Percentiles rank a stretch among this genome's conserved stretches.
Conservation (phyloP, 305 asterid genomes). For the Fraxinus ornus region DNA sequence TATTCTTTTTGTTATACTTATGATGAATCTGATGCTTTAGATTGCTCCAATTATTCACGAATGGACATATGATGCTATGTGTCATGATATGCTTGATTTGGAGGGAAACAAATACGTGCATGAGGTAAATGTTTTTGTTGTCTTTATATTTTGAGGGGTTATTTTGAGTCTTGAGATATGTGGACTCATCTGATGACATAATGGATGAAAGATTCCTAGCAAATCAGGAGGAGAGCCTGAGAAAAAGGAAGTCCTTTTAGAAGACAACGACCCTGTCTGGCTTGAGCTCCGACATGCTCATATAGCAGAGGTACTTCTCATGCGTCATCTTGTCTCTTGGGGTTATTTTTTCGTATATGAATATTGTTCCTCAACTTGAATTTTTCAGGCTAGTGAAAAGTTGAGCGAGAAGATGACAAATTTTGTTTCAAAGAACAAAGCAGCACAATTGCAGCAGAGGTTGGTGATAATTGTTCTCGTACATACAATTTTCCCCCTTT, state of each 20-base stretch:
- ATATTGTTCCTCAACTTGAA: slow-evolving; percentile 22
- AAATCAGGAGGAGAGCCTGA: slow-evolving; percentile 83
- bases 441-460: slow-evolving; percentile 97
- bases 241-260: slow-evolving; percentile 81
- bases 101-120: slow-evolving; percentile 83
- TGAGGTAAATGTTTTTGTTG: slow-evolving; percentile 58
- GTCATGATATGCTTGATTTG: slow-evolving; percentile 91
- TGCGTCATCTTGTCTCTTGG: slow-evolving; percentile 14
- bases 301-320: slow-evolving; percentile 78
- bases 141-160: slow-evolving; percentile 17
- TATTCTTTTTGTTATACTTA: neutral
- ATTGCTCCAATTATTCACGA: slow-evolving; percentile 97
- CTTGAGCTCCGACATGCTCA: slow-evolving; percentile 90
- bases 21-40: slow-evolving; percentile 38
- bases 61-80: slow-evolving; percentile 99
- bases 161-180: neutral
- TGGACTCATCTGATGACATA: slow-evolving; percentile 29
- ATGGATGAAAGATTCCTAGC: slow-evolving; percentile 66
- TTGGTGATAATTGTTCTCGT: slow-evolving; percentile 29
- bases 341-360: slow-evolving; percentile 15
- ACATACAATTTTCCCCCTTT: neutral
- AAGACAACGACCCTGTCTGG: slow-evolving; percentile 95
- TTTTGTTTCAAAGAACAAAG: slow-evolving; percentile 89
- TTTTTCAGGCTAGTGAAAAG: slow-evolving; percentile 81
- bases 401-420: slow-evolving; percentile 79